Base-by-base conservation (phyloP, 345 rosid species). In the Raphanus raphanistrum region DNA sequence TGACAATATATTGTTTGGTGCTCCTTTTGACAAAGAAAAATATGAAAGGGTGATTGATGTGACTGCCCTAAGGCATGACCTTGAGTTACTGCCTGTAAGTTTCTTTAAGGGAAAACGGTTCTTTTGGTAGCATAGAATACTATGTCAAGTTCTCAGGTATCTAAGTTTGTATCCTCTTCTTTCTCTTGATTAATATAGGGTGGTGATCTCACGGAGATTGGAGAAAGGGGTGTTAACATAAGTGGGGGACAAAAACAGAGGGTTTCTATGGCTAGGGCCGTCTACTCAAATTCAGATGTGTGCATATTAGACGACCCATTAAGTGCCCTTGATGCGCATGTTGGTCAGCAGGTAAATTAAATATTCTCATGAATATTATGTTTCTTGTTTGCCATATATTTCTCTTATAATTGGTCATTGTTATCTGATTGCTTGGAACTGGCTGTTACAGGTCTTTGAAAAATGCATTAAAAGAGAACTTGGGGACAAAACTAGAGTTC, bases 221-320 rank as follows among this genome's bases (percentile, higher is more conserved):
- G 99, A 79, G 99, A 95, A 85, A 93, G 99, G 86, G 99, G 99
- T 66, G 99, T 95, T 50, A 95, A 92, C 82, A 95, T 95, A 68
- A 95, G 99, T 80, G 99, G 99, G 82, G 99, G 99, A 76, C 99
- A 95, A 84, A 95, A 95, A 85, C 99, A 95, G 83, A 90, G 99
- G 87, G 97, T 95, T 78, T 95, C 99, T 65, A 88, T 95, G 99
- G 99, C 97, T 67, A 86, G 99, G 80, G 99, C 99, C 29, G 91
- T 91, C 33, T 95, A 92, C 81, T 88, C 99, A 75, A 80, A 90
- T 85, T 88, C 99, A 52, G 97, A 95, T 75, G 94, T 95, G 26
- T 92, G 86, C 83, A 84, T 95, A 77, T 90, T 95, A 69, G 99
- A 95, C 86, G 99, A 95, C 72, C 99, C 99, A 29, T 87, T 95